Evolutionary conservation across 1,139 yeast genomes (phyloP).

Genomic region (Saccharomyces hybrid): DNA sequence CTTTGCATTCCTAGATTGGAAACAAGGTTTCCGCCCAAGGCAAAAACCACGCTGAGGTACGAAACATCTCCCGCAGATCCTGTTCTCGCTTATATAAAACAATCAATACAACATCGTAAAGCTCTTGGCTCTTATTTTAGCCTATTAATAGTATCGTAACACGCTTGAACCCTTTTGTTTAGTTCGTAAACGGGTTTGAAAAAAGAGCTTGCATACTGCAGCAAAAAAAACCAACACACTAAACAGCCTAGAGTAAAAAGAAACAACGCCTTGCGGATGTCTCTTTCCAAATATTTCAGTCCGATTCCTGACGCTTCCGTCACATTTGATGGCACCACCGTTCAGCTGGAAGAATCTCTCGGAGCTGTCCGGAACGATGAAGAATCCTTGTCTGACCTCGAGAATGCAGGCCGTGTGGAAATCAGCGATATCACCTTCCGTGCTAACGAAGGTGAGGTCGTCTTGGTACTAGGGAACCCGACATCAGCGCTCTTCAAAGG

Average conservation of each 20-base stretch:
- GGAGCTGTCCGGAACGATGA: constrained; percentile 5
- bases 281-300: constrained; percentile 21
- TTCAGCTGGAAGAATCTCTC: constrained; percentile 8
- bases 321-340: constrained; percentile 21
- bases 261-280: constrained; percentile 10
- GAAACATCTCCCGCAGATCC: too few species aligned
- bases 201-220: not conserved
- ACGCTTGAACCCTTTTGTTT: too few species aligned
- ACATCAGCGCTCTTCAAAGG: constrained; percentile 20
- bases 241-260: not conserved
- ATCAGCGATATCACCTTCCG: constrained; percentile 19
- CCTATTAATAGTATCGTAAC: too few species aligned
- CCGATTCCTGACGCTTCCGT: constrained; percentile 22
- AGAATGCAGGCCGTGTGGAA: constrained; percentile 7
- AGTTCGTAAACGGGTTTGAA: too few species aligned
- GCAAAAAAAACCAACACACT: not conserved
- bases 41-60: too few species aligned
- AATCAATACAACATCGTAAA: too few species aligned
- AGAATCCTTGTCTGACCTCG: not conserved
- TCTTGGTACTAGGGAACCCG: constrained; percentile 21
- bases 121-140: too few species aligned
- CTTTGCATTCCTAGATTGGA: too few species aligned
- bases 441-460: constrained; percentile 29
- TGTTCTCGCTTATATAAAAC: too few species aligned
- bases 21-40: too few species aligned